Percentiles rank a stretch among this genome's conserved stretches.
These are phyloP conservation scores for Colletotrichum shisoi DNA, from an alignment of 2,329 filamentous ascomycete genomes.

Conservation along the genomic window DNA sequence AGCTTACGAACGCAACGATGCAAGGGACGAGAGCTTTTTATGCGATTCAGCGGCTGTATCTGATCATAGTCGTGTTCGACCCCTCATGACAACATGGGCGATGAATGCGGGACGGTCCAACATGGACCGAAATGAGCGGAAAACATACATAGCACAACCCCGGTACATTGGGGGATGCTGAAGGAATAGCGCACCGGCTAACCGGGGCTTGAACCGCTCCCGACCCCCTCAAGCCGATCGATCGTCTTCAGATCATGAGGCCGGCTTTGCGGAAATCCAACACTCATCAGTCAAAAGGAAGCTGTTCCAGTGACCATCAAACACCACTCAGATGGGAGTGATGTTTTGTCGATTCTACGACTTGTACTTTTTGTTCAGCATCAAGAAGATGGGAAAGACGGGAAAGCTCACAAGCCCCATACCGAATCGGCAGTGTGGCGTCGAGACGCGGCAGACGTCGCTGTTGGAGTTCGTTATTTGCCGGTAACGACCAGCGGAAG, in stretches of 20 bases:
- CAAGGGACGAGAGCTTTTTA: background rate
- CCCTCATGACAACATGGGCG: slow-evolving; percentile 22
- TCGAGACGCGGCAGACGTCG: background rate
- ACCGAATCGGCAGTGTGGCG: background rate
- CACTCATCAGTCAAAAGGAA: background rate
- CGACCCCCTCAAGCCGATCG: background rate
- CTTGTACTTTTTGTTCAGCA: background rate
- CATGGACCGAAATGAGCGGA: slow-evolving; percentile 33
- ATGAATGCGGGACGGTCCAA: slow-evolving; percentile 15
- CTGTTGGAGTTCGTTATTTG: background rate
- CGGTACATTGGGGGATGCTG: background rate
- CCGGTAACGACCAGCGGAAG: slow-evolving; percentile 13
- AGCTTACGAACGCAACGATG: background rate
- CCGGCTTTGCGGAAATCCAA: background rate
- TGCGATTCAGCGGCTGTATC: background rate
- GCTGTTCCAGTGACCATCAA: background rate
- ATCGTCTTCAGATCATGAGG: background rate
- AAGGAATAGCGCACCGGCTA: slow-evolving; percentile 15
- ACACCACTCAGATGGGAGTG: background rate
- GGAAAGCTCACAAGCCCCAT: too few species aligned
- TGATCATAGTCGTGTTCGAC: background rate
- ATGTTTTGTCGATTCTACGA: background rate
- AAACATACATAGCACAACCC: background rate
- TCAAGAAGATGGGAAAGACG: background rate
- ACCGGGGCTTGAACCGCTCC: slow-evolving; percentile 21